Base-by-base conservation (phyloP, 495 filamentous ascomycete genomes). In the Xylaria venustula region DNA sequence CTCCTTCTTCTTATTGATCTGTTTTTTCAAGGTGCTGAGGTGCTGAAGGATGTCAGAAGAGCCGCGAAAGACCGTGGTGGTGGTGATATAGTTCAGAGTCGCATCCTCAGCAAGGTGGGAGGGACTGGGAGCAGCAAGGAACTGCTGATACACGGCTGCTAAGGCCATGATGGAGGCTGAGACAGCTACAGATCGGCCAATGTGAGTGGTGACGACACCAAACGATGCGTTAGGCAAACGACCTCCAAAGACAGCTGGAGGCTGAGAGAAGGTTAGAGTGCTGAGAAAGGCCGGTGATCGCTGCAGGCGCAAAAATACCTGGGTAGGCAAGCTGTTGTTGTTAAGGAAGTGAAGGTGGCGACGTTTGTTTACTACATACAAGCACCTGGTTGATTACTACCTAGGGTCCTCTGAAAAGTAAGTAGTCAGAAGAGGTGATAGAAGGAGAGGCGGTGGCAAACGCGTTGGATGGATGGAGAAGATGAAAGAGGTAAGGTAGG, bases 11-110 rank as follows among this genome's bases (percentile, higher is more conserved):
- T 90, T 95, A 76, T 88, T 90, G 54, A 92, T 72, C 68, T 88
- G 81, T 59, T 81, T 83, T 23, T 79, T 75, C 69, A 92, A 83
- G 32, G 81, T 80, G 58, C 71, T 75, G 54, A 96, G 72, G 74
- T 98, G 93, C 74, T 88, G 90, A 71, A 91, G 72, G 67, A 98
- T 90, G 23, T 87, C 83, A 45, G 87, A 80, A 22, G 87, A 63
- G 54, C 88, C 83, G 52, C 84, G 83, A 64, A 93, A 75, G 61
- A 85, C 87, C 32, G 88, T 89, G 30, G 91, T 86, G n/a, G 91
- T 93, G 48, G 94, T 89, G 71, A 98, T 89, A 79, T 98, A 98
- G 77, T 93, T 86, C 68, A 96, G 79, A 41, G 92, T 86, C 59
- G 90, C 88, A 73, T 90, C 80, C 49, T 79, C 74, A 47, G 87